Conservation (phyloP, 2,329 filamentous ascomycete species). For the Fusarium paranaense region DNA sequence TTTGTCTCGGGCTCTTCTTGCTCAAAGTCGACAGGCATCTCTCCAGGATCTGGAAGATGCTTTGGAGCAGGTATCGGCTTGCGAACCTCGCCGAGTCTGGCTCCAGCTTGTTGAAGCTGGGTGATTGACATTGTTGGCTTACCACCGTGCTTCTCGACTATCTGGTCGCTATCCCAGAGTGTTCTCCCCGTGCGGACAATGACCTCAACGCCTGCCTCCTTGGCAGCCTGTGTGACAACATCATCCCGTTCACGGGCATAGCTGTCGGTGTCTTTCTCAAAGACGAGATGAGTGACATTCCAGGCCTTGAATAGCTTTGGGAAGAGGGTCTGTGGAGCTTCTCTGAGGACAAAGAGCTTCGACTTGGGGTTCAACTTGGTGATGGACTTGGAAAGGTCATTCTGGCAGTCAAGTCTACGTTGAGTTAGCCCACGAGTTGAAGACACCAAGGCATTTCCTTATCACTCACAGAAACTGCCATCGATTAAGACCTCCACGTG, state of each 20-base stretch:
- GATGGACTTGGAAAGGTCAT: constrained; percentile 75
- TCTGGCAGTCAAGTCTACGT: constrained; percentile 76
- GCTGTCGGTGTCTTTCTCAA: constrained; percentile 82
- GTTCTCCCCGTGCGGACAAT: constrained; percentile 74
- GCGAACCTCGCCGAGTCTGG: constrained; percentile 71
- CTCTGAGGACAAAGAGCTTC: constrained; percentile 77
- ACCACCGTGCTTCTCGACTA: constrained; percentile 73
- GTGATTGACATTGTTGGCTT: constrained; percentile 81
- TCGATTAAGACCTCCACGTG: constrained; percentile 76
- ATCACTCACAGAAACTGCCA: constrained; percentile 75
- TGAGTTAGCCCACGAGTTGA: background rate
- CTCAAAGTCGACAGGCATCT: constrained; percentile 69
- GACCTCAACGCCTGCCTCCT: constrained; percentile 74
- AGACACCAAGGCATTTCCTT: background rate
- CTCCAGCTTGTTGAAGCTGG: constrained; percentile 73
- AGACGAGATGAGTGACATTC: constrained; percentile 80
- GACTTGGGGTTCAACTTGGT: constrained; percentile 76
- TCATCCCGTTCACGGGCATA: constrained; percentile 76
- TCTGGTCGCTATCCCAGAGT: constrained; percentile 77
- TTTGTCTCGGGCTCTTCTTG: constrained; percentile 62
- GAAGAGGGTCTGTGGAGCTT: constrained; percentile 77
- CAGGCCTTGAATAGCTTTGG: constrained; percentile 80
- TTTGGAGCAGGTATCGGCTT: constrained; percentile 71
- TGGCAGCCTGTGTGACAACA: constrained; percentile 68
- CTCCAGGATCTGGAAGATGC: constrained; percentile 72